phyloP scores from a whole-genome alignment of 2,329 filamentous ascomycete genomes.

The Beauveria varroae region DNA sequence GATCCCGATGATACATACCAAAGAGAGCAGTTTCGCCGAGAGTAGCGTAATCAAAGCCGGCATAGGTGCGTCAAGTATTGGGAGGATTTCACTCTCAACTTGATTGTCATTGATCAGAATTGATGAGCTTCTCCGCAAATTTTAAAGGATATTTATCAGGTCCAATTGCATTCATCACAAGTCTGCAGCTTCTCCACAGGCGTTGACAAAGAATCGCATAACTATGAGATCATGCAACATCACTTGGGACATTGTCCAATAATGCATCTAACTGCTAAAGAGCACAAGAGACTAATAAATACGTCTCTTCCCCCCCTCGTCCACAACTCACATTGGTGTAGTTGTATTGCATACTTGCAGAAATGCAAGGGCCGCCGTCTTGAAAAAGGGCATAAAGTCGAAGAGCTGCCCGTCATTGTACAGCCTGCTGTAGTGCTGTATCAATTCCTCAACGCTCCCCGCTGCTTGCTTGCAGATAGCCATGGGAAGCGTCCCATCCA shows the following conservation, averaged over 20 bases:
- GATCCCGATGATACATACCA: not conserved
- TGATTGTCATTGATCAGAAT: not conserved
- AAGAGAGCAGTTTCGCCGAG: not conserved
- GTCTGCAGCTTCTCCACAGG: not conserved
- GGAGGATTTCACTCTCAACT: not conserved
- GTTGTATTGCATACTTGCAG: not conserved
- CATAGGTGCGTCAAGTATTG: not conserved
- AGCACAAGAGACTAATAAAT: not conserved
- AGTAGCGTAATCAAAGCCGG: not conserved
- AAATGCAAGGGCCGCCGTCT: not conserved
- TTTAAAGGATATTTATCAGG: not conserved
- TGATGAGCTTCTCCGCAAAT: too few relatives aligned
- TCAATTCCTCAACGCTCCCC: not conserved
- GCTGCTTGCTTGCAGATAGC: not conserved
- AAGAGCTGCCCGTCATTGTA: not conserved
- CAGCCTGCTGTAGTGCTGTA: not conserved
- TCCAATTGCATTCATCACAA: not conserved
- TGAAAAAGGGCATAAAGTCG: conserved; percentile 4
- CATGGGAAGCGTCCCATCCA: not conserved
- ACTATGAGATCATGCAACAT: not conserved
- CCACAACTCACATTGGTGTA: not conserved
- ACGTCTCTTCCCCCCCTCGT: too few relatives aligned
- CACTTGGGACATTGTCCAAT: not conserved
- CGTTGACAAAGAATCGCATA: not conserved
- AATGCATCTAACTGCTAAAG: not conserved